These are phyloP conservation scores for button mushroom (Agaricus bisporus) DNA, from an alignment of 768 basidiomycete genomes.

Conservation along the genomic window DNA sequence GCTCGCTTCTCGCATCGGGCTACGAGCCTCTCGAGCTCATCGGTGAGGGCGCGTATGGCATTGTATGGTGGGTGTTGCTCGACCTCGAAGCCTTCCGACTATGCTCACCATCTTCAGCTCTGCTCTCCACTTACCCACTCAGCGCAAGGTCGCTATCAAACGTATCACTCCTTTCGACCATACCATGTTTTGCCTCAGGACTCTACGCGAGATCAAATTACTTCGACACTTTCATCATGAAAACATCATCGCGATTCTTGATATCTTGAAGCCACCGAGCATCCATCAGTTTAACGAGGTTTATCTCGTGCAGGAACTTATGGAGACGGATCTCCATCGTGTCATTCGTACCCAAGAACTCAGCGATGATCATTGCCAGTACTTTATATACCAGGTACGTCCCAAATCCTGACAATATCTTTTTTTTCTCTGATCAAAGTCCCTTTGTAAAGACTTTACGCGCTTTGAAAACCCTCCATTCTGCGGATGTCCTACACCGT, in stretches of 20 bases:
- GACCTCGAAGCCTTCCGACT: neutral
- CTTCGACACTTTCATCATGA: conserved; percentile 81
- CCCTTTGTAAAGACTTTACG: conserved; percentile 53
- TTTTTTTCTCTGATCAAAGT: neutral
- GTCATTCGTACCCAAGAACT: conserved; percentile 94
- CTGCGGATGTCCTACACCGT: conserved; percentile 92
- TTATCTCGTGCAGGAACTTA: conserved; percentile 75
- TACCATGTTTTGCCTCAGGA: conserved; percentile 84
- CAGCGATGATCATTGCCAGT: conserved; percentile 92
- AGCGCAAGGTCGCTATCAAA: conserved; percentile 91
- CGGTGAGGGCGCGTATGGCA: conserved; percentile 93
- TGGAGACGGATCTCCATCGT: conserved; percentile 96
- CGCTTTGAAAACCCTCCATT: conserved; percentile 93
- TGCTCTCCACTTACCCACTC: conserved; percentile 71
- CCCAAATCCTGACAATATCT: no score
- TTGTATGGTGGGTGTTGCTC: conserved; percentile 53
- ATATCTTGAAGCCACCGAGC: conserved; percentile 76
- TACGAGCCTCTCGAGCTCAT: conserved; percentile 81
- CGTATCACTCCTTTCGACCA: conserved; percentile 95
- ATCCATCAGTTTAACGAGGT: conserved; percentile 83
- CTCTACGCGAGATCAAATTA: conserved; percentile 88
- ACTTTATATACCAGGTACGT: conserved; percentile 74
- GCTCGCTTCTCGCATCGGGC: conserved; percentile 43
- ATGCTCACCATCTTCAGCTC: conserved; percentile 35
- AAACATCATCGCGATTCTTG: conserved; percentile 92